Percentiles rank a stretch among this genome's conserved stretches.
Conservation (phyloP, 169 alveolate species). For the Nephromyces sp. region DNA sequence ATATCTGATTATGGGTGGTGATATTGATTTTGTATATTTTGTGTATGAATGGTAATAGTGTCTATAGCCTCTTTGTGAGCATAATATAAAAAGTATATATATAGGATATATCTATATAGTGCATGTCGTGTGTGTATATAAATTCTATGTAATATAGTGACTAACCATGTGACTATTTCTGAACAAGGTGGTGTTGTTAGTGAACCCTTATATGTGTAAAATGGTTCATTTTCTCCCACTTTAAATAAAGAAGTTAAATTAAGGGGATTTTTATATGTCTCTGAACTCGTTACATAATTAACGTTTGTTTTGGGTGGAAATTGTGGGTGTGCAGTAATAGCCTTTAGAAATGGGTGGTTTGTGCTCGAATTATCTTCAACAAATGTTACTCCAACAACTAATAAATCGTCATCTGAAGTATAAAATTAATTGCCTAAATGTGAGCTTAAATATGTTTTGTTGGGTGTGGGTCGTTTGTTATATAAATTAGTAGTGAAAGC, state of each 20-base stretch:
- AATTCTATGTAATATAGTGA: background rate
- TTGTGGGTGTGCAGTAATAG: background rate
- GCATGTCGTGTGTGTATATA: background rate
- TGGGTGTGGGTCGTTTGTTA: too few species aligned
- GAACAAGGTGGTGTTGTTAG: slow-evolving; percentile 25
- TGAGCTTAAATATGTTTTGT: too few species aligned
- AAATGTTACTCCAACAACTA: slow-evolving; percentile 19
- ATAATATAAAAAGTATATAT: background rate
- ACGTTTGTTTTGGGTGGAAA: background rate
- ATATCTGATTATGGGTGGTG: background rate
- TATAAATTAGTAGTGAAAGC: too few species aligned
- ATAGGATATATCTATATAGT: background rate
- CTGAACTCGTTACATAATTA: background rate
- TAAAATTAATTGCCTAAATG: too few species aligned
- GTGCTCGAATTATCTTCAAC: background rate
- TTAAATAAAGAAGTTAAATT: background rate
- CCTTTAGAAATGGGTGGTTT: background rate
- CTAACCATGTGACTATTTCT: slow-evolving; percentile 12
- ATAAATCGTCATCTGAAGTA: slow-evolving; percentile 1
- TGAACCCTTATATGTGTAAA: slow-evolving; percentile 13
- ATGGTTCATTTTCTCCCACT: background rate
- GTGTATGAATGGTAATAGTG: background rate
- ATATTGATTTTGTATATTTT: background rate
- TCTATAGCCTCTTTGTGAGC: background rate
- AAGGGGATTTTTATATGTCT: background rate